Percentiles rank a stretch among this genome's conserved stretches.
phyloP scores from a whole-genome alignment of 176 grass and related monocot species.

The Alopecurus myosuroides region DNA sequence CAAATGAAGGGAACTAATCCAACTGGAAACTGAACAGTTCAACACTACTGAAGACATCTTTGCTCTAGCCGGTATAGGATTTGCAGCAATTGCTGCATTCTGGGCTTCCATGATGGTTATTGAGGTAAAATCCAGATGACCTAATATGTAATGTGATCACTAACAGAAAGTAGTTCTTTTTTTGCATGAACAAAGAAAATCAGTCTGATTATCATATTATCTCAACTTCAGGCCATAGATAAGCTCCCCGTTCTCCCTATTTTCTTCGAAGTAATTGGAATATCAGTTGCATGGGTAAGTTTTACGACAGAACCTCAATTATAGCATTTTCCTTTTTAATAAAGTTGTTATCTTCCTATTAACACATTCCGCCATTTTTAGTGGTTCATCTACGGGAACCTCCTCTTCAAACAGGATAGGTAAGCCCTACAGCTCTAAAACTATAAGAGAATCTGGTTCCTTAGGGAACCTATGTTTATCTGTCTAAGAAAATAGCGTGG shows the following conservation, averaged over 20 bases:
- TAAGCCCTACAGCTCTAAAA: slow-evolving; percentile 5
- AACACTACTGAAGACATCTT: slow-evolving; percentile 68
- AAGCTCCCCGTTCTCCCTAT: slow-evolving; percentile 72
- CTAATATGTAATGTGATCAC: not conserved
- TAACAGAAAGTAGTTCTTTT: not conserved
- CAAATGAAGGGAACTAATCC: not conserved
- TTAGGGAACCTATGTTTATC: not conserved
- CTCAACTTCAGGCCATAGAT: slow-evolving; percentile 55
- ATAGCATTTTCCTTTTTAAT: not conserved
- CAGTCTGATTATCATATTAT: slow-evolving; percentile 11
- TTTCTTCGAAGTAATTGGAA: slow-evolving; percentile 67
- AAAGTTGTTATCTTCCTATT: not conserved
- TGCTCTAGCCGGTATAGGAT: slow-evolving; percentile 73
- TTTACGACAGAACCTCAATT: not conserved
- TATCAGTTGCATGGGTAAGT: slow-evolving; percentile 78
- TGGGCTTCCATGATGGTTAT: slow-evolving; percentile 70
- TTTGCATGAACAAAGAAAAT: not conserved
- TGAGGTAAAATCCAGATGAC: slow-evolving; percentile 30
- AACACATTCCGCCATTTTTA: slow-evolving; percentile 32
- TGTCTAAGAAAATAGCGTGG: not conserved
- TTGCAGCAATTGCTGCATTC: slow-evolving; percentile 65
- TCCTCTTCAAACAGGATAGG: slow-evolving; percentile 87
- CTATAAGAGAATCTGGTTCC: not conserved
- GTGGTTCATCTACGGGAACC: slow-evolving; percentile 91
- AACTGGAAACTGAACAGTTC: slow-evolving; percentile 35